Conservation (phyloP, 345 rosid species). For the Gynandropsis gynandra region DNA sequence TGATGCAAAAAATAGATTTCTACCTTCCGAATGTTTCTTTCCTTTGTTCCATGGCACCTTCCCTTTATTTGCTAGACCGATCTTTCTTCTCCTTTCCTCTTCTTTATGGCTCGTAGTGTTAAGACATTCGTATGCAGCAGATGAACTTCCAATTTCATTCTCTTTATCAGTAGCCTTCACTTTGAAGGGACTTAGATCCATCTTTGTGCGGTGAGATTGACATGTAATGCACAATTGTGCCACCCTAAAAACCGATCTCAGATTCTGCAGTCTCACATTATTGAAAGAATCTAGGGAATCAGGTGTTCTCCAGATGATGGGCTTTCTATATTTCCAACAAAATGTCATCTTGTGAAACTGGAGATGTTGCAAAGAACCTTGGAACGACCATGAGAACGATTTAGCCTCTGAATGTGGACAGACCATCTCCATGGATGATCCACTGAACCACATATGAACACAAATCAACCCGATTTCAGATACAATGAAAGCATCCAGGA, state of each 20-base stretch:
- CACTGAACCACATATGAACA: constrained; percentile 5
- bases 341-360: constrained; percentile 21
- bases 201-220: constrained; percentile 19
- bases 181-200: constrained; percentile 14
- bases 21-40: constrained; percentile 62
- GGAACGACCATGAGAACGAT: constrained; percentile 16
- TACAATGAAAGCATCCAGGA: no score
- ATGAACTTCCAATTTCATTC: constrained; percentile 6
- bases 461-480: neutral
- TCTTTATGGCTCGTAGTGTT: constrained; percentile 25
- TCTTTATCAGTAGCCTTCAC: constrained; percentile 21
- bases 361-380: constrained; percentile 21
- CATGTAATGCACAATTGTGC: constrained; percentile 17
- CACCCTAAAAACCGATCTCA: constrained; percentile 19
- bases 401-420: constrained; percentile 12
- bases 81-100: constrained; percentile 50
- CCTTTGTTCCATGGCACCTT: constrained; percentile 88
- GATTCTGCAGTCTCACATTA: constrained; percentile 28
- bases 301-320: constrained; percentile 15
- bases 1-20: neutral
- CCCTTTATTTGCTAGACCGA: constrained; percentile 70
- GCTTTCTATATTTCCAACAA: constrained; percentile 22
- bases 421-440: constrained; percentile 13
- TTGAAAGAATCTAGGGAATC: constrained; percentile 16
- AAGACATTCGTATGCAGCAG: constrained; percentile 10